These are phyloP conservation scores for Cercospora sesami DNA, from an alignment of 2,329 filamentous ascomycete genomes.

Conservation along the genomic window DNA sequence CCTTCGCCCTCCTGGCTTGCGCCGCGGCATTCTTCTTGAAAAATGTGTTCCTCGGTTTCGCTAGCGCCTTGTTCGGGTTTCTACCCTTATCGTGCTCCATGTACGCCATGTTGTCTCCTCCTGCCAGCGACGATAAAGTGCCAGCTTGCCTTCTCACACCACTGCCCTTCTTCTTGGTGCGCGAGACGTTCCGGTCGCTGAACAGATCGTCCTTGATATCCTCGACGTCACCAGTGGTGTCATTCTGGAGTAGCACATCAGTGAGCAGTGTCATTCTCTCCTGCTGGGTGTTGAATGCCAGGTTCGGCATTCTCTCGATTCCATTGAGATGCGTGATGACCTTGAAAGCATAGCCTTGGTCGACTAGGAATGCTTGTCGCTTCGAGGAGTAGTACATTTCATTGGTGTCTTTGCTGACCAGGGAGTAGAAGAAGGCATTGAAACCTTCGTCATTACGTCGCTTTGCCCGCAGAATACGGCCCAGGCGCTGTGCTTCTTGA, in stretches of 20 bases:
- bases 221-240: constrained; percentile 70
- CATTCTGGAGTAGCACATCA: constrained; percentile 85
- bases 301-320: constrained; percentile 76
- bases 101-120: constrained; percentile 95
- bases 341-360: constrained; percentile 98
- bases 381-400: constrained; percentile 99
- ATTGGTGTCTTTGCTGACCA: constrained; percentile 94
- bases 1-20: constrained; percentile 37
- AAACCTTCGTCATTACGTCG: constrained; percentile 96
- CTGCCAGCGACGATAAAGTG: constrained; percentile 79
- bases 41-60: constrained; percentile 47
- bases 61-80: constrained; percentile 48
- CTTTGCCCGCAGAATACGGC: constrained; percentile 91
- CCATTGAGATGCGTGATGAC: constrained; percentile 95
- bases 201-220: constrained; percentile 69
- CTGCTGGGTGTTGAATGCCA: constrained; percentile 75
- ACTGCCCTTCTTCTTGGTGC: constrained; percentile 48
- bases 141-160: constrained; percentile 77
- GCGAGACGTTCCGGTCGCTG: constrained; percentile 52
- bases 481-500: constrained; percentile 91
- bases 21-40: constrained; percentile 46
- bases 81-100: constrained; percentile 49
- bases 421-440: constrained; percentile 97
- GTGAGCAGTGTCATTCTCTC: constrained; percentile 85
- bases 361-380: constrained; percentile 92